These are phyloP conservation scores for Pyrus hybrid DNA, from an alignment of 331 rosid species.

Conservation along the genomic window DNA sequence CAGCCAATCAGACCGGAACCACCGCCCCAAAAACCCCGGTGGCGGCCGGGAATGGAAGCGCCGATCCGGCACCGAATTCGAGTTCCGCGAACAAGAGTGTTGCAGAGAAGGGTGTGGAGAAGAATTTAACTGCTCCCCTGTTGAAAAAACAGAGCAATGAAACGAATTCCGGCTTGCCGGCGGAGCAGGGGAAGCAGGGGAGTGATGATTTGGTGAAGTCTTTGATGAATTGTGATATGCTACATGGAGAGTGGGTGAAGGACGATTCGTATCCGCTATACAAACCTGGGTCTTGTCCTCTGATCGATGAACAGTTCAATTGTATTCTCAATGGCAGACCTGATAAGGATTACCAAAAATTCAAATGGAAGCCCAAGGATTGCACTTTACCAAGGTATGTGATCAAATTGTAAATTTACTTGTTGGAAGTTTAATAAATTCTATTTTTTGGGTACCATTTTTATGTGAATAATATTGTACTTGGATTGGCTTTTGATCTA, in stretches of 20 bases:
- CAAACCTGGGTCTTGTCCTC: constrained; percentile 64
- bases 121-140: constrained; percentile 40
- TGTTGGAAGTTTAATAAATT: neutral
- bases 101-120: constrained; percentile 6
- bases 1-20: constrained; percentile 30
- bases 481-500: neutral
- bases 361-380: constrained; percentile 81
- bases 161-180: constrained; percentile 24
- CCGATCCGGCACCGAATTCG: constrained; percentile 7
- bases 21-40: constrained; percentile 10
- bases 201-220: constrained; percentile 36
- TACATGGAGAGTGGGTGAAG: constrained; percentile 72
- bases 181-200: constrained; percentile 11
- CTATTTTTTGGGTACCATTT: neutral
- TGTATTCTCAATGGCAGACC: constrained; percentile 84
- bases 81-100: constrained; percentile 8
- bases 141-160: constrained; percentile 33
- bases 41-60: constrained; percentile 16
- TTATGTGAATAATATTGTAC: neutral
- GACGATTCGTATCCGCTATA: constrained; percentile 73
- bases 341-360: constrained; percentile 54
- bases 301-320: constrained; percentile 77
- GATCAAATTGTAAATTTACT: neutral
- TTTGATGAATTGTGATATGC: constrained; percentile 64
- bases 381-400: constrained; percentile 83